phyloP scores from a whole-genome alignment of 176 grass and related monocot species.

The Carex cristatella region DNA sequence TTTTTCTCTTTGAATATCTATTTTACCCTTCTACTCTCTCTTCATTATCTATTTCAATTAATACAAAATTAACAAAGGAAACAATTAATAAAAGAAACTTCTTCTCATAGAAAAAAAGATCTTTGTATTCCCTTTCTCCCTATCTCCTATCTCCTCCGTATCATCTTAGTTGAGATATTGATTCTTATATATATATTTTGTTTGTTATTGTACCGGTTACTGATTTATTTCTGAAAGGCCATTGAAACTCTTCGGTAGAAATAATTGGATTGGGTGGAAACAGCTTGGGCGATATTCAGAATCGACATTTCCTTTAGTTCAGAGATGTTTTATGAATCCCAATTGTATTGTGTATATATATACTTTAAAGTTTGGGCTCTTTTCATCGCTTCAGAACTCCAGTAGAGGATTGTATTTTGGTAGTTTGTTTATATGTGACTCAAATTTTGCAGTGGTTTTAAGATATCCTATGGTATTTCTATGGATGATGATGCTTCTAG shows the following conservation, averaged over 20 bases:
- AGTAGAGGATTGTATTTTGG: background rate
- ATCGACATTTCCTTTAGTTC: slow-evolving; percentile 15
- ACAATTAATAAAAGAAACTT: too few species aligned
- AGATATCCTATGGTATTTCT: background rate
- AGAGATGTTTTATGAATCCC: background rate
- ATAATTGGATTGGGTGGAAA: slow-evolving; percentile 60
- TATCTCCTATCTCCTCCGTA: too few species aligned
- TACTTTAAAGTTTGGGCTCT: background rate
- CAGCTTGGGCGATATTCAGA: slow-evolving; percentile 31
- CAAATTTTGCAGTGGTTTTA: background rate
- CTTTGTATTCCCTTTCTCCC: too few species aligned
- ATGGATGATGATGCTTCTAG: background rate
- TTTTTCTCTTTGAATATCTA: too few species aligned
- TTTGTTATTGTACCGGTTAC: slow-evolving; percentile 47
- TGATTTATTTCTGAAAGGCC: slow-evolving; percentile 67
- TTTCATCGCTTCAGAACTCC: background rate
- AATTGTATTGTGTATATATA: background rate
- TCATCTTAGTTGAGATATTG: background rate
- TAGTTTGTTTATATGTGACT: background rate
- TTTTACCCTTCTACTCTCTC: too few species aligned
- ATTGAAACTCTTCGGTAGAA: slow-evolving; percentile 50
- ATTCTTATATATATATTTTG: background rate
- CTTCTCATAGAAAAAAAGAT: too few species aligned
- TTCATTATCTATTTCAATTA: too few species aligned
- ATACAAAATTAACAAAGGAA: too few species aligned